These are phyloP conservation scores for Postia placenta DNA, from an alignment of 768 basidiomycete species.

Conservation along the genomic window DNA sequence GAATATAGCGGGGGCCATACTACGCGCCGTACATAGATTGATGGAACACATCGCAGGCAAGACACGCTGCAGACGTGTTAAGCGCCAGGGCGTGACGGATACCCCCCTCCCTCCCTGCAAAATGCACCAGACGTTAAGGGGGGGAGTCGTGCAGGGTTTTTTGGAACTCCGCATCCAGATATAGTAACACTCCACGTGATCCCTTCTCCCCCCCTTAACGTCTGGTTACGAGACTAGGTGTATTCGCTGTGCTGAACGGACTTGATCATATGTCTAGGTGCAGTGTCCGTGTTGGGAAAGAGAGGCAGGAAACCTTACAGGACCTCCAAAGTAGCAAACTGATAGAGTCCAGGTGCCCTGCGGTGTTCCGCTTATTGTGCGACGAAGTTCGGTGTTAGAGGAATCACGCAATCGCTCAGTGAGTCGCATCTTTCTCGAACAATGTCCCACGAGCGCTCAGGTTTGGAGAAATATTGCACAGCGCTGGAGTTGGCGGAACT, in stretches of 20 bases:
- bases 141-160: too few relatives aligned
- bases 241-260: background rate
- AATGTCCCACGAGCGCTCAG: background rate
- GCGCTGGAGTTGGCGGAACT: slow-evolving; percentile 17
- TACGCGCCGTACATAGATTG: too few relatives aligned
- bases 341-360: background rate
- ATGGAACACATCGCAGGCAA: too few relatives aligned
- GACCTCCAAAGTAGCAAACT: background rate
- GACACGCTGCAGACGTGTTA: too few relatives aligned
- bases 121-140: too few relatives aligned
- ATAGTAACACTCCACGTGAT: too few relatives aligned
- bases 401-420: slow-evolving; percentile 21
- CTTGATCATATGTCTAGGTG: slow-evolving; percentile 5
- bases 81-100: too few relatives aligned
- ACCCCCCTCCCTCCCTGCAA: too few relatives aligned
- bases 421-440: slow-evolving; percentile 10
- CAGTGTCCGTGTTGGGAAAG: slow-evolving; percentile 11
- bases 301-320: slow-evolving; percentile 7
- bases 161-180: too few relatives aligned
- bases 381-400: slow-evolving; percentile 22
- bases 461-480: background rate
- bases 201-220: too few relatives aligned
- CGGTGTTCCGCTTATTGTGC: slow-evolving; percentile 13
- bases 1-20: too few relatives aligned
- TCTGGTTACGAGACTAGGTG: too few relatives aligned